Conservation (phyloP, 305 asterid species). For the Fraxinus albicans region DNA sequence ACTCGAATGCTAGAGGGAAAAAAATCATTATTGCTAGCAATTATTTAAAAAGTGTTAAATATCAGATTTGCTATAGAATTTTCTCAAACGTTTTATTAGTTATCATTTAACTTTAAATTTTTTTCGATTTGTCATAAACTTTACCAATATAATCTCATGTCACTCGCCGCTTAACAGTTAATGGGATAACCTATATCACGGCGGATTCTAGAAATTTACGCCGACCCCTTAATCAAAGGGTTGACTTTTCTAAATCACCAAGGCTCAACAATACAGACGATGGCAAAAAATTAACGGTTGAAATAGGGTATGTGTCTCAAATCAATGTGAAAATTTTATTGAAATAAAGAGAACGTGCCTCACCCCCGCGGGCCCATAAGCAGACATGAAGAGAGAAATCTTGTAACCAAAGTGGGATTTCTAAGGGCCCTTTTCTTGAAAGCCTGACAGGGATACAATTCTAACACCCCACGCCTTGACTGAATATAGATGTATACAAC, state of each 20-base stretch:
- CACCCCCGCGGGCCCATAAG: not conserved
- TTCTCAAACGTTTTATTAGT: too few relatives aligned
- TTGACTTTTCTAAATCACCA: not conserved
- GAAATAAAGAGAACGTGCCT: not conserved
- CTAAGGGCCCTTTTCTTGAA: constrained; percentile 20
- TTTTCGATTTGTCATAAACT: not conserved
- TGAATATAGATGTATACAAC: constrained; percentile 33
- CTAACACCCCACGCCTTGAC: constrained; percentile 11
- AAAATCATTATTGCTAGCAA: not conserved
- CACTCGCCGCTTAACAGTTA: not conserved
- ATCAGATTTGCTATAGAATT: not conserved
- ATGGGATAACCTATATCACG: not conserved
- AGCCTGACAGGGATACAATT: constrained; percentile 23
- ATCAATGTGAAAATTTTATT: not conserved
- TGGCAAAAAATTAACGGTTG: not conserved
- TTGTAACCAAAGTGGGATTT: constrained; percentile 24
- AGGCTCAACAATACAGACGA: not conserved
- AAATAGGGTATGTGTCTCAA: not conserved
- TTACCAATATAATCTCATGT: not conserved
- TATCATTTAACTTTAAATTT: not conserved
- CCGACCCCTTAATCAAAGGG: not conserved
- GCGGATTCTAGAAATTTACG: not conserved
- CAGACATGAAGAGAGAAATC: constrained; percentile 17
- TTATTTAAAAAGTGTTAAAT: not conserved
- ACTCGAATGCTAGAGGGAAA: not conserved